Evolutionary conservation across 1,284 basidiomycete species (phyloP).

Genomic region (Ganoderma meredithae): DNA sequence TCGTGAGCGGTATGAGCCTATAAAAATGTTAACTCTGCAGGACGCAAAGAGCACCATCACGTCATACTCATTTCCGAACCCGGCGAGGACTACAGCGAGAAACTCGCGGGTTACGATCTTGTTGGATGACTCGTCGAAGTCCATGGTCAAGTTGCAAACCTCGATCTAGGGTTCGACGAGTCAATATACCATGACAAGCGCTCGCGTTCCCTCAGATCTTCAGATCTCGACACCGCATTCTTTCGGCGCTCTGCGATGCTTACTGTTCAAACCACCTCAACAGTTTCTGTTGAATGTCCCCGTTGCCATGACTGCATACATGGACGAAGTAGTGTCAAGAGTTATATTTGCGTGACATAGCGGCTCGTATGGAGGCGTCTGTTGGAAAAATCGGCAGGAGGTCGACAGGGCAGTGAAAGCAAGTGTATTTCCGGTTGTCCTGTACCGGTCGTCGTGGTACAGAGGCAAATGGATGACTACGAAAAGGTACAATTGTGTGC

Average conservation of each 20-base stretch:
- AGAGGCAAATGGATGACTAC: too few species aligned
- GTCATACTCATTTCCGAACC: constrained; percentile 86
- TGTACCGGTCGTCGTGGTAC: too few species aligned
- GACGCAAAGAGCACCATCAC: not conserved
- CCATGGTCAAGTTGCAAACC: constrained; percentile 52
- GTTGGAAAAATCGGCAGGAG: too few species aligned
- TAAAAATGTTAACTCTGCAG: constrained; percentile 2
- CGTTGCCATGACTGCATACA: too few species aligned
- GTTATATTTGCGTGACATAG: too few species aligned
- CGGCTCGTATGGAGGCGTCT: too few species aligned
- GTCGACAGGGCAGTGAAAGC: too few species aligned
- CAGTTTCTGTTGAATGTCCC: too few species aligned
- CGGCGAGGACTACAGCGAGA: constrained; percentile 84
- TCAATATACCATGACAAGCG: not conserved
- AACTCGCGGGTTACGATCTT: constrained; percentile 73
- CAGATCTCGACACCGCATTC: constrained; percentile 6
- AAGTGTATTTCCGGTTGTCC: too few species aligned
- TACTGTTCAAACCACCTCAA: too few species aligned
- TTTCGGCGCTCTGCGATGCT: not conserved
- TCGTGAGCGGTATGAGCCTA: constrained; percentile 77
- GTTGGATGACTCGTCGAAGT: constrained; percentile 61
- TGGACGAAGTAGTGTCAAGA: too few species aligned
- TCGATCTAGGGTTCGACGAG: constrained; percentile 23
- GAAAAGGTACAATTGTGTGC: too few species aligned
- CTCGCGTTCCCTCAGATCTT: not conserved